Evolutionary conservation across 2,329 filamentous ascomycete genomes (phyloP).

Genomic region (Xylaria sp.): DNA sequence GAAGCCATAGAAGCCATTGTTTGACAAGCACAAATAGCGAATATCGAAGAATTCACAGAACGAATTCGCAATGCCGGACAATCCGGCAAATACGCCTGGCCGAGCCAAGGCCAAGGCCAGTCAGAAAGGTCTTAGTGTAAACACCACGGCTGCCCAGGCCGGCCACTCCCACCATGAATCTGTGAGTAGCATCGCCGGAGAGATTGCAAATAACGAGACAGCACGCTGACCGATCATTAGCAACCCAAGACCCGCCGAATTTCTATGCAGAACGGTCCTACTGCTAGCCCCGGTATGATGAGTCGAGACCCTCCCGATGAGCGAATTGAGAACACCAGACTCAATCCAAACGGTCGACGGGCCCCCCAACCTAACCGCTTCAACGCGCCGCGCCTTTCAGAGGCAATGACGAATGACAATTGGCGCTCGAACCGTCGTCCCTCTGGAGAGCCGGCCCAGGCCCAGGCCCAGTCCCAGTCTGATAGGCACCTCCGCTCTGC

Average conservation of each 20-base stretch:
- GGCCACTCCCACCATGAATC: neutral
- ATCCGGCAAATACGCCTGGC: neutral
- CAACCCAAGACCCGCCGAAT: neutral
- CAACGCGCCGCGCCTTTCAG: constrained; percentile 12
- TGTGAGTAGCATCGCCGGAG: neutral
- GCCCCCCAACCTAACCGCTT: constrained; percentile 5
- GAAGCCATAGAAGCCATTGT: neutral
- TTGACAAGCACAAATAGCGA: neutral
- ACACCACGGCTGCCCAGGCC: constrained; percentile 6
- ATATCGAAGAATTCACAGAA: neutral
- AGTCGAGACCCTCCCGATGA: no score
- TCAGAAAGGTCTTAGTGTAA: constrained; percentile 10
- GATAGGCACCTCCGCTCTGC: constrained; percentile 17
- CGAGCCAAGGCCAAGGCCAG: constrained; percentile 8
- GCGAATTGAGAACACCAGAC: neutral
- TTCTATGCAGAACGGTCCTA: no score
- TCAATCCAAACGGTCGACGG: neutral
- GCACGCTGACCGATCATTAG: neutral
- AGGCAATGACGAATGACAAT: constrained; percentile 20
- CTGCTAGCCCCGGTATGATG: no score
- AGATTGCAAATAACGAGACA: neutral
- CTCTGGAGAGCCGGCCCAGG: neutral
- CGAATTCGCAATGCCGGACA: constrained; percentile 3
- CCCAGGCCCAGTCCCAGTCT: neutral
- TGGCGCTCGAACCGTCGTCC: constrained; percentile 24